phyloP scores from a whole-genome alignment of 495 filamentous ascomycete genomes.

The Saxophila tyrrhenica region DNA sequence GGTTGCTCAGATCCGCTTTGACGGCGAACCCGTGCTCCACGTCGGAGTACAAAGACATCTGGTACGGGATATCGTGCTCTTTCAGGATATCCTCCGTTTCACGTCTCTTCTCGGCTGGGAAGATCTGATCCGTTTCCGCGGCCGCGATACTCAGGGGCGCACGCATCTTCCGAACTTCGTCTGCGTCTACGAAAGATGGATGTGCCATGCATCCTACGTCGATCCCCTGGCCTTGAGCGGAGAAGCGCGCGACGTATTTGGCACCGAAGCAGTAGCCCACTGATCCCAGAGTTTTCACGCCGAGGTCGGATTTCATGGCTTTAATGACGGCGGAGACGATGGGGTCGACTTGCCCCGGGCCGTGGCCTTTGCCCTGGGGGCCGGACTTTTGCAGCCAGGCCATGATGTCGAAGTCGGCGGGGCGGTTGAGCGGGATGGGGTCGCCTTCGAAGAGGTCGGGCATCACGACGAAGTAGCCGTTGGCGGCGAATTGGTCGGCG shows the following conservation, averaged over 20 bases:
- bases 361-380: conserved; percentile 37
- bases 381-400: conserved; percentile 41
- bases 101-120: conserved; percentile 61
- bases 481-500: conserved; percentile 72
- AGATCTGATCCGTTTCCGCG: conserved; percentile 68
- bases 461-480: conserved; percentile 67
- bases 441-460: conserved; percentile 73
- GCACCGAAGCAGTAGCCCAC: conserved; percentile 74
- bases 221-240: conserved; percentile 33
- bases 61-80: conserved; percentile 55
- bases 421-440: conserved; percentile 46
- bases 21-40: conserved; percentile 76
- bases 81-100: conserved; percentile 49
- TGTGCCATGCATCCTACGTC: conserved; percentile 66
- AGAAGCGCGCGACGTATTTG: conserved; percentile 41
- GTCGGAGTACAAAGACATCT: conserved; percentile 69
- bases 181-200: conserved; percentile 63
- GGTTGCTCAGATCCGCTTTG: conserved; percentile 50
- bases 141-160: conserved; percentile 68
- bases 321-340: conserved; percentile 50
- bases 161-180: conserved; percentile 59
- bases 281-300: conserved; percentile 57
- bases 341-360: conserved; percentile 47
- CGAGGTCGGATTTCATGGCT: conserved; percentile 44
- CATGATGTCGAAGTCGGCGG: conserved; percentile 46